A percentile compares a stretch with the other conserved stretches of the same genome.
Evolutionary conservation across 2,329 filamentous ascomycete species (phyloP).

Genomic region (Aspergillus flavus): DNA sequence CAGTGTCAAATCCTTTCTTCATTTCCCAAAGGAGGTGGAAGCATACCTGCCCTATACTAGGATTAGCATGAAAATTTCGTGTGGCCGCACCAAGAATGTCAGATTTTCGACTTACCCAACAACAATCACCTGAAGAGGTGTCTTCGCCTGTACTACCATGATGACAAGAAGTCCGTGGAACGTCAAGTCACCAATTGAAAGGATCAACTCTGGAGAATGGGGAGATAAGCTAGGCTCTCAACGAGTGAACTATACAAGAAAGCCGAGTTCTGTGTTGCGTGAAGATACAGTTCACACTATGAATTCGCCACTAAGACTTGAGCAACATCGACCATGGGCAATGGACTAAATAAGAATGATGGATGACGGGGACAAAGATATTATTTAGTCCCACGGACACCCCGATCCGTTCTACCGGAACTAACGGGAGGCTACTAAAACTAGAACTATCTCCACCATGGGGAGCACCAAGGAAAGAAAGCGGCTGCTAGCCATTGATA

Average conservation of each 20-base stretch:
- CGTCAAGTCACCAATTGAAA: neutral
- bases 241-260: neutral
- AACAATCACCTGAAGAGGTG: conserved; percentile 34
- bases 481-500: neutral
- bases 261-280: neutral
- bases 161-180: conserved; percentile 15
- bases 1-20: conserved; percentile 1
- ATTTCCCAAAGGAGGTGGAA: too few relatives aligned
- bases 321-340: neutral
- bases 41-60: conserved; percentile 33
- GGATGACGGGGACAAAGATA: neutral
- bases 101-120: conserved; percentile 33
- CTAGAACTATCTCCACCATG: neutral
- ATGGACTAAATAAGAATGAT: neutral
- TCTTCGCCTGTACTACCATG: conserved; percentile 27
- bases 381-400: neutral
- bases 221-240: neutral
- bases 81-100: neutral
- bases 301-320: neutral
- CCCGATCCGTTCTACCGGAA: neutral
- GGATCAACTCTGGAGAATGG: neutral
- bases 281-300: neutral
- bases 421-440: neutral
- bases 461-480: neutral
- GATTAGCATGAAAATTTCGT: neutral